Evolutionary conservation across 1,284 basidiomycete species (phyloP).

Genomic region (Caloboletus firmus): DNA sequence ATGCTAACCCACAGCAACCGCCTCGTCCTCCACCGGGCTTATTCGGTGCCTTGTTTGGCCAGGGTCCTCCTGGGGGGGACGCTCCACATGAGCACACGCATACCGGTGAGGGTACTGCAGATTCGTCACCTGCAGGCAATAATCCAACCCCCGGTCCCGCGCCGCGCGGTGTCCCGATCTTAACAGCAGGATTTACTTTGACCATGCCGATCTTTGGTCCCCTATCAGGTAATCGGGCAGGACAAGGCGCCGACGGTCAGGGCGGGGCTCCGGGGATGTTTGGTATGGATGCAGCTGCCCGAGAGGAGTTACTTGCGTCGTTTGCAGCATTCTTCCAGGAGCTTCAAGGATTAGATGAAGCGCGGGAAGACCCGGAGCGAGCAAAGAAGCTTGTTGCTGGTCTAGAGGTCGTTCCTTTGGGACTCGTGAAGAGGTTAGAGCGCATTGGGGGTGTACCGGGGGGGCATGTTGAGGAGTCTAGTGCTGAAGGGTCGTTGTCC

Average conservation of each 20-base stretch:
- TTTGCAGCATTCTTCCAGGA: constrained; percentile 35
- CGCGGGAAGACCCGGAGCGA: constrained; percentile 62
- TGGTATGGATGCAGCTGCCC: constrained; percentile 23
- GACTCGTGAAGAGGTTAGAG: constrained; percentile 66
- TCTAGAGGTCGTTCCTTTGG: constrained; percentile 62
- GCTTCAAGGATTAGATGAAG: constrained; percentile 37
- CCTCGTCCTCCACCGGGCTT: constrained; percentile 19
- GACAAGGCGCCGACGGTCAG: constrained; percentile 3
- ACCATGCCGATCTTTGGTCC: constrained; percentile 34
- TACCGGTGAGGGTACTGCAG: constrained; percentile 30
- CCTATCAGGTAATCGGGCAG: constrained; percentile 6
- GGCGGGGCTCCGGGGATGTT: constrained; percentile 1
- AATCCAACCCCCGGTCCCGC: constrained; percentile 23
- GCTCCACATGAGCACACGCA: constrained; percentile 24
- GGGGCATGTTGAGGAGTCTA: constrained; percentile 39
- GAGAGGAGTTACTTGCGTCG: constrained; percentile 31
- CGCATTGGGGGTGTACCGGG: constrained; percentile 49
- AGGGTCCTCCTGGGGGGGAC: constrained; percentile 12
- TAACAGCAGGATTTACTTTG: constrained; percentile 34
- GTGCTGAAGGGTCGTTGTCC: constrained; percentile 36
- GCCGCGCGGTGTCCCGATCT: constrained; percentile 24
- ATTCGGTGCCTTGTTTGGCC: constrained; percentile 31
- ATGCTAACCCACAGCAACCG: constrained; percentile 19
- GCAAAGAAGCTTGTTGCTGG: constrained; percentile 61
- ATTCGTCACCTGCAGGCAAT: constrained; percentile 22